A percentile compares a stretch with the other conserved stretches of the same genome.
phyloP scores from a whole-genome alignment of 2,329 filamentous ascomycete genomes.

The Calonectria hongkongensis region DNA sequence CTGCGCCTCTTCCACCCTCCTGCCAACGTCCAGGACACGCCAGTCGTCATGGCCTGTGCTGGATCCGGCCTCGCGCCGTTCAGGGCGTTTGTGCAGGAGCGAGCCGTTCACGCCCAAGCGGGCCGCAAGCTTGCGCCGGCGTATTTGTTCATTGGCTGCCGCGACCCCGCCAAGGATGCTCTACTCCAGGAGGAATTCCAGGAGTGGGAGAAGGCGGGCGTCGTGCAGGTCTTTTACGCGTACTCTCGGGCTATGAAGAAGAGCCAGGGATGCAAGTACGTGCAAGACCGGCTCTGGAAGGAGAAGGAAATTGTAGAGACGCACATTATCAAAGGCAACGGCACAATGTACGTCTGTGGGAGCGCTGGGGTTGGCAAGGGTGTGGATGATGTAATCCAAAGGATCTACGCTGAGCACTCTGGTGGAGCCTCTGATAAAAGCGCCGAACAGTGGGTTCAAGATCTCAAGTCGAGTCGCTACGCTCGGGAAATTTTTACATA shows the following conservation, averaged over 20 bases:
- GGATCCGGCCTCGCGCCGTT: conserved; percentile 75
- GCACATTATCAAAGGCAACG: conserved; percentile 28
- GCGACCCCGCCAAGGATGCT: conserved; percentile 64
- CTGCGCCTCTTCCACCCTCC: conserved; percentile 67
- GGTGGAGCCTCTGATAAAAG: background rate
- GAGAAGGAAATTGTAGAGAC: conserved; percentile 22
- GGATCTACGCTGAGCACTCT: conserved; percentile 17
- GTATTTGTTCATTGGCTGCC: conserved; percentile 71
- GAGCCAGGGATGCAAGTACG: conserved; percentile 34
- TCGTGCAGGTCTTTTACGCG: conserved; percentile 74
- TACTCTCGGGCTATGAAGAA: conserved; percentile 57
- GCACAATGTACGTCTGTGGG: conserved; percentile 37
- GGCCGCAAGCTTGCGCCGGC: conserved; percentile 72
- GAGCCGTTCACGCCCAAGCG: conserved; percentile 70
- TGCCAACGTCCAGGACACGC: conserved; percentile 61
- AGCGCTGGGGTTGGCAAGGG: conserved; percentile 34
- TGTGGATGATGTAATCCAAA: conserved; percentile 30
- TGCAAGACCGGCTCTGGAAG: conserved; percentile 35
- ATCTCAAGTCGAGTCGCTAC: conserved; percentile 28
- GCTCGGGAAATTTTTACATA: conserved; percentile 37
- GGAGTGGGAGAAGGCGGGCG: conserved; percentile 67
- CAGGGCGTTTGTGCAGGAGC: conserved; percentile 76
- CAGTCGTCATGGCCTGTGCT: conserved; percentile 68
- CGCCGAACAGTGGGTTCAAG: conserved; percentile 30
- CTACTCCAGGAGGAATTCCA: conserved; percentile 66